Evolutionary conservation across 768 basidiomycete species (phyloP).

Genomic region (Austroboletus eburneus): DNA sequence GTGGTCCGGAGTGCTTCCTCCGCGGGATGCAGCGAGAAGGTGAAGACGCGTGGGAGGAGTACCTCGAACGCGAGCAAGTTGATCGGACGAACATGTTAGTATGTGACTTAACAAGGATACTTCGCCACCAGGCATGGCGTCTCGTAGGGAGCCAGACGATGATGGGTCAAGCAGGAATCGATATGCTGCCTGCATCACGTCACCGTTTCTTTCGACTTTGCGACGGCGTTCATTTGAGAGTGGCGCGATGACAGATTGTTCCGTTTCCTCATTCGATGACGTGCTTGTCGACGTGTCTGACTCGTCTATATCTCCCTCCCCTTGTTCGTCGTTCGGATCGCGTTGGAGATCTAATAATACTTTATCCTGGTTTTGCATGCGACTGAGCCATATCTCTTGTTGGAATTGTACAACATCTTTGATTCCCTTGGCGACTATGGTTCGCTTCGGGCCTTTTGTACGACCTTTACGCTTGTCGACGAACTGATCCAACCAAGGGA

Average conservation of each 20-base stretch:
- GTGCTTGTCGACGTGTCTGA: conserved; percentile 7
- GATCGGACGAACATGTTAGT: conserved; percentile 41
- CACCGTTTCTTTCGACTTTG: conserved; percentile 22
- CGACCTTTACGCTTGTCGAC: conserved; percentile 37
- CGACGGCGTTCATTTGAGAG: conserved; percentile 30
- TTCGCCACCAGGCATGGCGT: conserved; percentile 10
- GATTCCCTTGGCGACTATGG: conserved; percentile 60
- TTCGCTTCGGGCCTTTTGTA: conserved; percentile 59
- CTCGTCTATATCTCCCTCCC: conserved; percentile 22
- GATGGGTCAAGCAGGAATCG: conserved; percentile 59
- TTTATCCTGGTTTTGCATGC: conserved; percentile 32
- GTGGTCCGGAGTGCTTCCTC: conserved; percentile 45
- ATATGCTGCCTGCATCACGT: conserved; percentile 42
- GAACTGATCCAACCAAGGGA: conserved; percentile 72
- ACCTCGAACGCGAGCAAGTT: conserved; percentile 25
- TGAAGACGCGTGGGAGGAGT: conserved; percentile 60
- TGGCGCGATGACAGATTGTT: not conserved
- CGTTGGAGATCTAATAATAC: conserved; percentile 38
- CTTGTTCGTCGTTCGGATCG: conserved; percentile 32
- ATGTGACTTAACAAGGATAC: conserved; percentile 49
- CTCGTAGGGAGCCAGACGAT: conserved; percentile 25
- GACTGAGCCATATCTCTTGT: conserved; percentile 53
- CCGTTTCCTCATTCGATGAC: conserved; percentile 1
- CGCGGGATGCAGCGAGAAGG: conserved; percentile 52
- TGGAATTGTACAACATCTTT: conserved; percentile 69